These are phyloP conservation scores for Pseudogymnoascus sp. DNA, from an alignment of 2,329 filamentous ascomycete species.

Conservation along the genomic window DNA sequence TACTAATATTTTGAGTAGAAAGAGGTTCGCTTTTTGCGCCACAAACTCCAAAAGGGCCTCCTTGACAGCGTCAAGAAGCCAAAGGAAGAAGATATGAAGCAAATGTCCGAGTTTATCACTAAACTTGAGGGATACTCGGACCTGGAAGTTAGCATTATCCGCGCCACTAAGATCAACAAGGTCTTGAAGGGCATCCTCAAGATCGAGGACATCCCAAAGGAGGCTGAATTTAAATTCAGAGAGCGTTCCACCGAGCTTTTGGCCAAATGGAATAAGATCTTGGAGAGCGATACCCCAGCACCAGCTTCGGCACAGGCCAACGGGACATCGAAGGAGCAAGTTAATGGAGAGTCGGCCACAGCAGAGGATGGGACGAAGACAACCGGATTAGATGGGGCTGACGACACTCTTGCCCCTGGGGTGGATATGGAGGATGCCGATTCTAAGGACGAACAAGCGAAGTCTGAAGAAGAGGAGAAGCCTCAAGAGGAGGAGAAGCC, in stretches of 20 bases:
- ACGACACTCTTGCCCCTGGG: slow-evolving; percentile 26
- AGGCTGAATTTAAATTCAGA: slow-evolving; percentile 87
- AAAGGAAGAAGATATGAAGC: slow-evolving; percentile 75
- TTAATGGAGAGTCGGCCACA: slow-evolving; percentile 34
- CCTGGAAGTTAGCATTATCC: slow-evolving; percentile 82
- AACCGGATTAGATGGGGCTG: slow-evolving; percentile 20
- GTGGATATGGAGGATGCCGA: slow-evolving; percentile 30
- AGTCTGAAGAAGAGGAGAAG: slow-evolving; percentile 31
- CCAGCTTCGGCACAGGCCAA: slow-evolving; percentile 28
- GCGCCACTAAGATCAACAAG: slow-evolving; percentile 95
- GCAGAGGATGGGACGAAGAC: slow-evolving; percentile 26
- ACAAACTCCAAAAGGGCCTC: slow-evolving; percentile 92
- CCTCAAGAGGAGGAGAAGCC: slow-evolving; percentile 7
- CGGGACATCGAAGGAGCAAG: slow-evolving; percentile 28
- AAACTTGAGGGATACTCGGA: slow-evolving; percentile 41
- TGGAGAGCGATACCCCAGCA: slow-evolving; percentile 52
- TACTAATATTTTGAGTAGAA: slow-evolving; percentile 43
- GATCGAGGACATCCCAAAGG: slow-evolving; percentile 71
- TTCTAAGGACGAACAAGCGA: slow-evolving; percentile 34
- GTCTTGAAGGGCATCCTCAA: slow-evolving; percentile 93
- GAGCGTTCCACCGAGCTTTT: slow-evolving; percentile 70
- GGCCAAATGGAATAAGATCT: slow-evolving; percentile 80
- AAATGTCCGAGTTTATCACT: slow-evolving; percentile 68
- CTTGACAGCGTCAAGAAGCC: slow-evolving; percentile 76
- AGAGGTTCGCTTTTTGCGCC: slow-evolving; percentile 84